Evolutionary conservation across 495 filamentous ascomycete genomes (phyloP).

Genomic region (Paragyromitra xinjiangensis): DNA sequence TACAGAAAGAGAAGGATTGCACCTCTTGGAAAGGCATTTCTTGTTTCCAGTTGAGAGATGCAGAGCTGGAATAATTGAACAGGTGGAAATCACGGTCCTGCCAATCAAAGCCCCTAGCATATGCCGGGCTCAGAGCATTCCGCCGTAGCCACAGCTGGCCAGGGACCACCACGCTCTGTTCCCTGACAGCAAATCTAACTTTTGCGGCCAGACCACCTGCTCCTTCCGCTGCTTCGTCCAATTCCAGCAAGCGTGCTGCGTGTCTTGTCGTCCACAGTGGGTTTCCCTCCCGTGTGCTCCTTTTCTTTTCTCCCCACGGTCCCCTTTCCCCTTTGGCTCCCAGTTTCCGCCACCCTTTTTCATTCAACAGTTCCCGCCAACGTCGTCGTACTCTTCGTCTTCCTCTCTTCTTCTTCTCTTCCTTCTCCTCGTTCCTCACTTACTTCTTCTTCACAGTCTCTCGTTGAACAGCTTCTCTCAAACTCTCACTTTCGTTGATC

Average conservation of each 20-base stretch:
- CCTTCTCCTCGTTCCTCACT: conserved; percentile 52
- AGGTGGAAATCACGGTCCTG: conserved; percentile 46
- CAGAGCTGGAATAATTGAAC: conserved; percentile 22
- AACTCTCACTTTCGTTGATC: conserved; percentile 52
- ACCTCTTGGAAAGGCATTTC: conserved; percentile 21
- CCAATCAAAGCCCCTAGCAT: conserved; percentile 54
- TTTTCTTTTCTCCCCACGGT: conserved; percentile 52
- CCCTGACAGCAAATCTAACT: conserved; percentile 55
- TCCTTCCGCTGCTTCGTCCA: conserved; percentile 51
- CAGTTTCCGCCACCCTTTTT: conserved; percentile 58
- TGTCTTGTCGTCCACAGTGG: conserved; percentile 44
- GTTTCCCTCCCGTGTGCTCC: conserved; percentile 52
- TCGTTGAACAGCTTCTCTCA: conserved; percentile 58
- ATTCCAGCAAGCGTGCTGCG: conserved; percentile 53
- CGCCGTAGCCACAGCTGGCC: conserved; percentile 41
- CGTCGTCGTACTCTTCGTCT: conserved; percentile 61
- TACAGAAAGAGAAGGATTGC: not conserved
- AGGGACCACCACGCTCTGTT: conserved; percentile 43
- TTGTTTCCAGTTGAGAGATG: conserved; percentile 39
- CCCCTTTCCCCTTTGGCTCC: conserved; percentile 56
- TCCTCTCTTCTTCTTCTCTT: conserved; percentile 56
- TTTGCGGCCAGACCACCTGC: conserved; percentile 53
- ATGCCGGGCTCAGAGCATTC: conserved; percentile 47
- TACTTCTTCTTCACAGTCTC: conserved; percentile 62
- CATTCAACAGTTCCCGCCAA: conserved; percentile 61